Evolutionary conservation across 2,329 filamentous ascomycete species (phyloP).

Genomic region (Epichloe sibirici): DNA sequence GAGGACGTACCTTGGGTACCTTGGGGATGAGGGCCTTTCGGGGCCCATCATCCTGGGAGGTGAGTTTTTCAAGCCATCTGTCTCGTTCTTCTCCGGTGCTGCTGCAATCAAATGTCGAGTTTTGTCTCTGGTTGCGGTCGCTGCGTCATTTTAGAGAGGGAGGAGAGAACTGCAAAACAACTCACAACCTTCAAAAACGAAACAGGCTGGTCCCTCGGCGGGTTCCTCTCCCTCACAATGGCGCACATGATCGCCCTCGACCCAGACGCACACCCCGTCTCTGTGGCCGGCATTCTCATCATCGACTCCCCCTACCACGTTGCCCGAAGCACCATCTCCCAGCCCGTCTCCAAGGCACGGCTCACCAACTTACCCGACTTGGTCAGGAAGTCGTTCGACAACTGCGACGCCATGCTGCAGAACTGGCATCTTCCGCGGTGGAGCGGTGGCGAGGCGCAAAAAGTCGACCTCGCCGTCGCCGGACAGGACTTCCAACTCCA

Average conservation of each 20-base stretch:
- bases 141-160: too few species aligned
- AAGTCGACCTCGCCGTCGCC: conserved; percentile 8
- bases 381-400: conserved; percentile 17
- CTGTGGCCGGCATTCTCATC: conserved; percentile 15
- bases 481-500: conserved; percentile 10
- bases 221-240: conserved; percentile 15
- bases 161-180: too few species aligned
- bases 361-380: conserved; percentile 13
- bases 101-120: not conserved
- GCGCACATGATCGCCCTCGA: conserved; percentile 14
- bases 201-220: conserved; percentile 20
- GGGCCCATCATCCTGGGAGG: conserved; percentile 17
- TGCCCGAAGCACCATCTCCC: conserved; percentile 9
- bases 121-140: too few species aligned
- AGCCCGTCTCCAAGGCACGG: conserved; percentile 9
- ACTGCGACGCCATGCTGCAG: conserved; percentile 19
- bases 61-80: not conserved
- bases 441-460: conserved; percentile 10
- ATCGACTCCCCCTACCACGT: conserved; percentile 19
- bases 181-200: not conserved
- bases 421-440: conserved; percentile 17
- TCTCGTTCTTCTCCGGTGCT: not conserved
- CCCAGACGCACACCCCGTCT: conserved; percentile 11
- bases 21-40: conserved; percentile 13
- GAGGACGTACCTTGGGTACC: conserved; percentile 14